These are phyloP conservation scores for Trichoderma oligosporum DNA, from an alignment of 2,329 filamentous ascomycete species.

Conservation along the genomic window DNA sequence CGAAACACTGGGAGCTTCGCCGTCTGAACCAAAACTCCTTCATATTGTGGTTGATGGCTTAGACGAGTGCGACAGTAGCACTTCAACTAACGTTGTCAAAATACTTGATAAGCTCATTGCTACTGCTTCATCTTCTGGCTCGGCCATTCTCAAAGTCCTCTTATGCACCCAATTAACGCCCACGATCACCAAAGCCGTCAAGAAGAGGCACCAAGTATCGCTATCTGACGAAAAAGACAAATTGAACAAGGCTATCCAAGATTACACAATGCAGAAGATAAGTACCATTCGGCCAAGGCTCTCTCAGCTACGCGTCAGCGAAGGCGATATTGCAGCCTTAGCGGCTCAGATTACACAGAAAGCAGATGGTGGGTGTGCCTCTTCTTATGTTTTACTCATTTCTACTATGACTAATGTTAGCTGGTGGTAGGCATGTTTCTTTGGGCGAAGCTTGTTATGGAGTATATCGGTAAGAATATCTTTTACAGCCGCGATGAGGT, in stretches of 20 bases:
- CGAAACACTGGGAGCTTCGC: neutral
- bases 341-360: constrained; percentile 23
- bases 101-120: neutral
- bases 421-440: constrained; percentile 36
- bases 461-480: constrained; percentile 32
- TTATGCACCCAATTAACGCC: neutral
- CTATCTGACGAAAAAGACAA: neutral
- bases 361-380: constrained; percentile 27
- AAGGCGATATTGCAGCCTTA: constrained; percentile 21
- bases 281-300: neutral
- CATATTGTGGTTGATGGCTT: constrained; percentile 4
- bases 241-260: neutral
- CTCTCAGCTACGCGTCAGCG: constrained; percentile 14
- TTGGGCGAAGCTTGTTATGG: constrained; percentile 35
- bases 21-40: neutral
- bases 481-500: constrained; percentile 26
- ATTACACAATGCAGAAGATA: constrained; percentile 3
- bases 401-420: neutral
- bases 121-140: neutral
- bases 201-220: constrained; percentile 3
- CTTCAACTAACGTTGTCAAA: neutral
- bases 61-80: neutral
- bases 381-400: neutral
- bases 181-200: neutral
- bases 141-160: constrained; percentile 1